A percentile compares a stretch with the other conserved stretches of the same genome.
phyloP scores from a whole-genome alignment of 352 stramenopile genomes.

The Globisporangium paddicum region DNA sequence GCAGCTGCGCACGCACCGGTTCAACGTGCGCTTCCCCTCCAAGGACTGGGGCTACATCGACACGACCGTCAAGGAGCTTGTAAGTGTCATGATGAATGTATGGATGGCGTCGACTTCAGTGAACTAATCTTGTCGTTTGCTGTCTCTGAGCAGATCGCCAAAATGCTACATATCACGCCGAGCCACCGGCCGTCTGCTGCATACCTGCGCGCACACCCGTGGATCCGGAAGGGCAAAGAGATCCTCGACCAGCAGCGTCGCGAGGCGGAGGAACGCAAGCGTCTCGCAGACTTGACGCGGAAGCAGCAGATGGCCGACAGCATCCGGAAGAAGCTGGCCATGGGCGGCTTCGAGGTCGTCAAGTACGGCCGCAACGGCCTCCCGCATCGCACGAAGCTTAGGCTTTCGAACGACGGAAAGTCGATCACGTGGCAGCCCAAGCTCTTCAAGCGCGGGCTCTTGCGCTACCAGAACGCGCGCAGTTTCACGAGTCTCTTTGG shows the following conservation, averaged over 20 bases:
- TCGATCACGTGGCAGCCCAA: slow-evolving; percentile 76
- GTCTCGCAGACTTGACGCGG: slow-evolving; percentile 44
- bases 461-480: slow-evolving; percentile 70
- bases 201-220: slow-evolving; percentile 53
- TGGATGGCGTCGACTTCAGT: not conserved
- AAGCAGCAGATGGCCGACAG: slow-evolving; percentile 57
- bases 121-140: not conserved
- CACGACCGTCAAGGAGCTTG: slow-evolving; percentile 60
- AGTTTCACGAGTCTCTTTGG: slow-evolving; percentile 67
- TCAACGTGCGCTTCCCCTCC: slow-evolving; percentile 77
- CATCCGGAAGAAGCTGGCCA: slow-evolving; percentile 68
- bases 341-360: slow-evolving; percentile 64
- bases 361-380: slow-evolving; percentile 81
- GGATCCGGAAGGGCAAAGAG: slow-evolving; percentile 48
- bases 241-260: slow-evolving; percentile 39
- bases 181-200: slow-evolving; percentile 50
- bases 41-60: slow-evolving; percentile 74
- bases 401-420: slow-evolving; percentile 63
- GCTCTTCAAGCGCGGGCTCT: slow-evolving; percentile 59
- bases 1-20: slow-evolving; percentile 73
- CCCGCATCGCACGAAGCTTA: slow-evolving; percentile 70
- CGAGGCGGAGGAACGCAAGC: slow-evolving; percentile 40
- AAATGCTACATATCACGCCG: slow-evolving; percentile 77
- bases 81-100: slow-evolving; percentile 3
- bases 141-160: slow-evolving; percentile 36